These are phyloP conservation scores for Aspergillus melleus DNA, from an alignment of 2,329 filamentous ascomycete species.

Conservation along the genomic window DNA sequence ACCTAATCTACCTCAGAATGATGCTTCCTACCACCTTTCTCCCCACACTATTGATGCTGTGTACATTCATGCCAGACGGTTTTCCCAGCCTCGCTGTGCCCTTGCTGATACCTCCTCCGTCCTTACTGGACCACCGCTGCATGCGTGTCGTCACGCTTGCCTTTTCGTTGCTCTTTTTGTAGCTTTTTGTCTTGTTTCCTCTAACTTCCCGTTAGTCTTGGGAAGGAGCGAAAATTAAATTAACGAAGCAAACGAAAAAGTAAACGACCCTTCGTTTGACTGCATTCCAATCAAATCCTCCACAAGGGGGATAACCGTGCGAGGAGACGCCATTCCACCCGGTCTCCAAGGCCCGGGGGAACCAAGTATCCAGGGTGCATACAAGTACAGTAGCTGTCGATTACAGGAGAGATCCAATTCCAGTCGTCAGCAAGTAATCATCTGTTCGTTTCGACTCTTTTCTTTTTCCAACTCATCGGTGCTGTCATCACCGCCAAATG, in stretches of 20 bases:
- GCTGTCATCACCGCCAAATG: background rate
- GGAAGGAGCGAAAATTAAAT: background rate
- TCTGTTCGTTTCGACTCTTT: background rate
- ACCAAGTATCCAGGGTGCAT: background rate
- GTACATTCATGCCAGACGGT: background rate
- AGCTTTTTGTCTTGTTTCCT: background rate
- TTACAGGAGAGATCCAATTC: background rate
- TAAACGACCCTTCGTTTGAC: background rate
- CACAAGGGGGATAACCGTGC: background rate
- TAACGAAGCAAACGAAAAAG: background rate
- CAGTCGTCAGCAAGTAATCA: background rate
- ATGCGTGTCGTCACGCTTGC: background rate
- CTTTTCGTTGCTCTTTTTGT: background rate
- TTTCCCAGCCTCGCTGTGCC: background rate
- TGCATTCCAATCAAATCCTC: background rate
- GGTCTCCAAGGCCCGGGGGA: background rate
- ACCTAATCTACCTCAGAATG: background rate
- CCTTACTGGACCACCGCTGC: conserved; percentile 3
- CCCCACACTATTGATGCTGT: background rate
- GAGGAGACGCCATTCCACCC: background rate
- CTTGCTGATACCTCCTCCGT: background rate
- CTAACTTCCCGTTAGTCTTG: background rate
- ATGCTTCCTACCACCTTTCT: background rate
- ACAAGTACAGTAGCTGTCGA: background rate
- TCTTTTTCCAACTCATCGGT: background rate